Conservation (phyloP, 768 basidiomycete genomes). For the Collybiopsis confluens region DNA sequence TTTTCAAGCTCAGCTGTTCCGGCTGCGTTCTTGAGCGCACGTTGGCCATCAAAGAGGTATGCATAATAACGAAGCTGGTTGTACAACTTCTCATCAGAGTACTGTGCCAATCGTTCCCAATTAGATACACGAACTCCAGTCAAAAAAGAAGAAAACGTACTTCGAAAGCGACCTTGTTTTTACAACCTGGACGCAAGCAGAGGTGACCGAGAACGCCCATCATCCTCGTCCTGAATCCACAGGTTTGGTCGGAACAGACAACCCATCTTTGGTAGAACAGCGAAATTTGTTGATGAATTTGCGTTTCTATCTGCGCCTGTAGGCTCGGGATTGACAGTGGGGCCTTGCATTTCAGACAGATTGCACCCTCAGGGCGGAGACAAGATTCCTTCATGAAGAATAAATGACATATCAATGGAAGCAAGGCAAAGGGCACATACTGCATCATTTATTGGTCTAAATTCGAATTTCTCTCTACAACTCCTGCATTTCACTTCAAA, state of each 20-base stretch:
- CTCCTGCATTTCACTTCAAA: constrained; percentile 74
- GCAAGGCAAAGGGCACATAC: constrained; percentile 35
- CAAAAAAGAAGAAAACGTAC: constrained; percentile 35
- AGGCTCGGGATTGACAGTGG: constrained; percentile 57
- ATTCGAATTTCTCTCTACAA: constrained; percentile 60
- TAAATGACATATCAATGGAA: neutral
- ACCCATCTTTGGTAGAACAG: constrained; percentile 90
- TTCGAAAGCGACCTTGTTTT: constrained; percentile 69
- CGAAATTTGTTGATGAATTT: constrained; percentile 72
- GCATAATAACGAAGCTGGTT: constrained; percentile 85
- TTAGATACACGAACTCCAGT: neutral
- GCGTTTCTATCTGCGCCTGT: constrained; percentile 79
- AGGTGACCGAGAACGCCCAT: constrained; percentile 89
- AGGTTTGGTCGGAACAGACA: constrained; percentile 82
- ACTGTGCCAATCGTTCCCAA: constrained; percentile 40
- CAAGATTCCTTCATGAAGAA: constrained; percentile 52
- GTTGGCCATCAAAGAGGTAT: constrained; percentile 72
- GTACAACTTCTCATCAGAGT: constrained; percentile 80
- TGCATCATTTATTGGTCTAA: constrained; percentile 55
- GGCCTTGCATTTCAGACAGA: constrained; percentile 64
- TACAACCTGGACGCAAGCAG: constrained; percentile 70
- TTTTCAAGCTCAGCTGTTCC: constrained; percentile 49
- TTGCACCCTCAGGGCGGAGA: constrained; percentile 58
- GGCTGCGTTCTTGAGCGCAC: constrained; percentile 48
- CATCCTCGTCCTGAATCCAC: constrained; percentile 81